A percentile compares a stretch with the other conserved stretches of the same genome.
phyloP scores from a whole-genome alignment of 2,329 filamentous ascomycete species.

The Hymenoscyphus scutula region DNA sequence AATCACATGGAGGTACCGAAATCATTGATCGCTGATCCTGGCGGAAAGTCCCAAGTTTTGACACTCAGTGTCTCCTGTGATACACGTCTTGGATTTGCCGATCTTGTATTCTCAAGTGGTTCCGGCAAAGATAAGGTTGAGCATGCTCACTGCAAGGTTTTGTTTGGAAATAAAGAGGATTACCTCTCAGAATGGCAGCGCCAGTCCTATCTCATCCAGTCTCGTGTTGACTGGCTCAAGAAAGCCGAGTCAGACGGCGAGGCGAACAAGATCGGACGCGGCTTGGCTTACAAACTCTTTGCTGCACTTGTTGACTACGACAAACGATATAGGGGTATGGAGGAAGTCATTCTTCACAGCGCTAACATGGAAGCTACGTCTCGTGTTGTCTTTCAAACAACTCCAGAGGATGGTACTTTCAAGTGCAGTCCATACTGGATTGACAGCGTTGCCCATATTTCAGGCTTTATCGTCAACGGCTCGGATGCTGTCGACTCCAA shows the following conservation, averaged over 20 bases:
- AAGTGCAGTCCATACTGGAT: conserved; percentile 58
- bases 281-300: conserved; percentile 73
- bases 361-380: conserved; percentile 49
- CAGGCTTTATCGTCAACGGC: conserved; percentile 60
- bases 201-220: conserved; percentile 66
- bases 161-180: conserved; percentile 56
- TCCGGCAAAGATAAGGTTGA: conserved; percentile 57
- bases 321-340: conserved; percentile 53
- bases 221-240: conserved; percentile 56
- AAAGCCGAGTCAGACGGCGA: conserved; percentile 62
- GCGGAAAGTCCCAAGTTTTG: conserved; percentile 53
- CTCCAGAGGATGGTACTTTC: conserved; percentile 49
- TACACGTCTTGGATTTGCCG: conserved; percentile 51
- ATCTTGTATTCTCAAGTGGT: conserved; percentile 57
- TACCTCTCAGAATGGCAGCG: conserved; percentile 67
- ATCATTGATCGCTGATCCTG: conserved; percentile 58
- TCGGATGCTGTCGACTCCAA: conserved; percentile 55
- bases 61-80: conserved; percentile 60
- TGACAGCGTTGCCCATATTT: conserved; percentile 57
- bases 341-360: conserved; percentile 53
- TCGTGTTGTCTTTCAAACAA: conserved; percentile 47
- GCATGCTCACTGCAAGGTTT: conserved; percentile 61
- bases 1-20: conserved; percentile 67
- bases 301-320: conserved; percentile 57
- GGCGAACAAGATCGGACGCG: conserved; percentile 70